Base-by-base conservation (phyloP, 495 filamentous ascomycete genomes). In the Alectoria sarmentosa region DNA sequence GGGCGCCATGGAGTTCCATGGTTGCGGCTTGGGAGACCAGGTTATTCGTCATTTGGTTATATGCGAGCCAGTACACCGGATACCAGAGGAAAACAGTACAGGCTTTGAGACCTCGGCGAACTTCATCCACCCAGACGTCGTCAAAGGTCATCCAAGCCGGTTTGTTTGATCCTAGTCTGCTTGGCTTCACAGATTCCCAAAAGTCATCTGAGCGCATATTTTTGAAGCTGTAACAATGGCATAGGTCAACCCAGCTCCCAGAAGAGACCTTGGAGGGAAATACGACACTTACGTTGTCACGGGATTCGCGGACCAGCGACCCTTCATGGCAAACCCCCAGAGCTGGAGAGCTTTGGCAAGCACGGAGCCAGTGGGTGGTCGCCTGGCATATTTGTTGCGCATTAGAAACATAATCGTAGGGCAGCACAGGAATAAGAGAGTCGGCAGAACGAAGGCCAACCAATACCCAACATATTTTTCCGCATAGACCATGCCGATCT, bases 401-500 rank as follows among this genome's bases (percentile, higher is more conserved):
- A 84, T 81, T 17, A 81, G 56, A 11, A 86, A 58, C 30, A 88
- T 74, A 8, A 83, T 75, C 15, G 71, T 41, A 39, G 83, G 78
- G 60, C 83, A 83, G 34, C 81, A 72, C 49, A 77, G 70, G 73
- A 87, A 87, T 76, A 84, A 81, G 70, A 80, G 76, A 52, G 83
- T 78, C 39, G 86, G 85, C 38, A 94, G 83, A 46, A 91, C 75
- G 74, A 86, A 91, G 19, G 84, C 85, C 8, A 80, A 80, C 86
- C 86, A 92, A 80, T 87, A 90, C 54, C 84, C 87, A 34, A 87
- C 77, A 68, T 87, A 80, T 61, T 78, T 70, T 72, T 90, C 88
- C 75, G 87, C 80, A 70, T 86, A 86, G 1, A 84, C 80, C 15
- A 84, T 88, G 7, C 83, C 83, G 60, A 85, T 79, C 67, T 83